A percentile compares a stretch with the other conserved stretches of the same genome.
Evolutionary conservation across 2,329 filamentous ascomycete genomes (phyloP).

Genomic region (Didymella pomorum): DNA sequence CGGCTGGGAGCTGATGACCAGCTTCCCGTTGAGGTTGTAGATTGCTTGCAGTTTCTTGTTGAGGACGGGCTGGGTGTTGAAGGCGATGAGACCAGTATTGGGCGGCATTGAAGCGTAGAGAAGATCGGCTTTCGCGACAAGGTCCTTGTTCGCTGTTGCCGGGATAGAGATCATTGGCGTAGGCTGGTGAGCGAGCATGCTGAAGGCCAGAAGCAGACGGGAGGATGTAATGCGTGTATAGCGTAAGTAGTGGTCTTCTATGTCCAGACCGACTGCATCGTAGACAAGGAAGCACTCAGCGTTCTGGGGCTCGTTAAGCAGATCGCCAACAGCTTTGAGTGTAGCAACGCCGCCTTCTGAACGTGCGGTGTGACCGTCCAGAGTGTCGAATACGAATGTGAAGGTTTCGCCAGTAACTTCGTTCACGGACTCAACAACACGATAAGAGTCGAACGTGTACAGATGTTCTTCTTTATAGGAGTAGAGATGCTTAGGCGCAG

Average conservation of each 20-base stretch:
- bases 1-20: constrained; percentile 13
- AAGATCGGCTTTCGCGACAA: constrained; percentile 25
- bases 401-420: constrained; percentile 29
- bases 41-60: constrained; percentile 15
- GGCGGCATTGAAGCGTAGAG: constrained; percentile 13
- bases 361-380: constrained; percentile 32
- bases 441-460: constrained; percentile 25
- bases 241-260: constrained; percentile 26
- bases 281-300: constrained; percentile 25
- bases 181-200: constrained; percentile 34
- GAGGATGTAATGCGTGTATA: constrained; percentile 19
- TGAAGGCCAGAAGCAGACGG: constrained; percentile 20
- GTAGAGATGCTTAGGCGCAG: constrained; percentile 31
- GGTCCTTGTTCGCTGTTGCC: constrained; percentile 8
- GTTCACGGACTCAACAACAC: constrained; percentile 26
- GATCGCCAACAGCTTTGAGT: constrained; percentile 20
- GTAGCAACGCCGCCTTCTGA: constrained; percentile 30
- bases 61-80: constrained; percentile 22
- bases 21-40: constrained; percentile 20
- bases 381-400: constrained; percentile 30
- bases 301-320: constrained; percentile 22
- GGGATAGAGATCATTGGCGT: constrained; percentile 26
- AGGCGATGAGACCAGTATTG: constrained; percentile 13
- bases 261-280: constrained; percentile 29
- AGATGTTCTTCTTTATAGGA: constrained; percentile 30